Evolutionary conservation across 2,329 filamentous ascomycete genomes (phyloP), one percentile per base, ranked within the genome.

Genomic region (Ascosphaera pollenicola): DNA sequence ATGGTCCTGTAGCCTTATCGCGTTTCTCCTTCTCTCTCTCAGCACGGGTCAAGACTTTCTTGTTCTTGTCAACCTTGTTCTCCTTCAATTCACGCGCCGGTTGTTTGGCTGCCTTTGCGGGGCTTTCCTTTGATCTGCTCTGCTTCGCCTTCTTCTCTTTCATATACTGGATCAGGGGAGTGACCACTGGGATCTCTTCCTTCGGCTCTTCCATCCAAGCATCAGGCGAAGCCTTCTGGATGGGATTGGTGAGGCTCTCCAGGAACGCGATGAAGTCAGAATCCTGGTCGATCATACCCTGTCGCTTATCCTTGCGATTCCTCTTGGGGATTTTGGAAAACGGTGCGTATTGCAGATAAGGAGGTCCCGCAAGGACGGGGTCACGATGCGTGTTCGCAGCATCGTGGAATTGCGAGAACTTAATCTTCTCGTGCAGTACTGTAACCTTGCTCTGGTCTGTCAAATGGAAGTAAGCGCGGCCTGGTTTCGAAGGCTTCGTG

Each of bases 251-350:
- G 36, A 95, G 68, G 40, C 72, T 78, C 54, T 91, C 80, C 6
- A 98, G 68, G 54, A 95, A 98, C 18, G 76, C 74, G 63, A 94
- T 91, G 49, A 94, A 98, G 49, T 95, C 89, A 0, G 82, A 75
- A 51, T 98, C 89, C 54, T 93, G 84, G 50, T 98, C 89, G 47
- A 98, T 95, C 2, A 84, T 93, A 39, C 87, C 89, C 54, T 93
- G 82, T 11, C 85, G 75, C 39, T 75, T 73, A 62, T 98, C 89
- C 40, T 73, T 71, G 26, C 83, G 75, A 38, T 72, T 71, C 54
- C 81, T 82, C 28, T 67, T 70, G 1, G 87, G 83, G 1, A 83
- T 70, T 50, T 85, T 85, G 47, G 82, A 81, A 60, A 85, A 92
- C 1, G 78, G 71, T 15, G 85, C 74, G 50, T 81, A 81, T 51